These are phyloP conservation scores for Hyaloperonospora brassicae DNA, from an alignment of 352 stramenopile species.

Conservation along the genomic window DNA sequence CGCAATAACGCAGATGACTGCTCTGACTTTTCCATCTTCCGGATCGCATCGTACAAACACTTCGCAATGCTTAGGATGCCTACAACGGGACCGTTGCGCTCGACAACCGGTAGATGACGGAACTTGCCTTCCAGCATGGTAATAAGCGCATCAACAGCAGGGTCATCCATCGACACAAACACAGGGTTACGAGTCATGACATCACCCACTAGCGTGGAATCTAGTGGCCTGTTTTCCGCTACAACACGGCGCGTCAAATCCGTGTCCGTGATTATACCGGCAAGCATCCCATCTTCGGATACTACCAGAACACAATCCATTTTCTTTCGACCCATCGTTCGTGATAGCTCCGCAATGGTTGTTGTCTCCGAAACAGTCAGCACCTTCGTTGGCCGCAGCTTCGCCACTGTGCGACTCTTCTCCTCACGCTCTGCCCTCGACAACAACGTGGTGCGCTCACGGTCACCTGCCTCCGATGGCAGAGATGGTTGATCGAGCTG, in stretches of 20 bases:
- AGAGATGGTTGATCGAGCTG: slow-evolving; percentile 61
- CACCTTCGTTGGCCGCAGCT: slow-evolving; percentile 81
- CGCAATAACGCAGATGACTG: slow-evolving; percentile 72
- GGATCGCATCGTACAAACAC: slow-evolving; percentile 97
- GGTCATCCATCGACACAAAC: slow-evolving; percentile 87
- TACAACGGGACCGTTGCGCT: slow-evolving; percentile 83
- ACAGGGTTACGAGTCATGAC: slow-evolving; percentile 85
- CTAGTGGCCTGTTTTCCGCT: slow-evolving; percentile 77
- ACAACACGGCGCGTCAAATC: slow-evolving; percentile 83
- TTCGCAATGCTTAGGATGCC: slow-evolving; percentile 98
- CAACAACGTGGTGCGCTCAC: slow-evolving; percentile 70
- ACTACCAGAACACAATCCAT: slow-evolving; percentile 91
- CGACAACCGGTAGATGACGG: slow-evolving; percentile 94
- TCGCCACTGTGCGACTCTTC: slow-evolving; percentile 79
- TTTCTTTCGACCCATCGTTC: slow-evolving; percentile 85
- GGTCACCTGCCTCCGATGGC: slow-evolving; percentile 67
- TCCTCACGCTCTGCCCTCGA: slow-evolving; percentile 54
- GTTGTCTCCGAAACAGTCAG: slow-evolving; percentile 83
- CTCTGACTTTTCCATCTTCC: slow-evolving; percentile 91
- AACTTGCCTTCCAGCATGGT: slow-evolving; percentile 90
- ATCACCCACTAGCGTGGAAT: slow-evolving; percentile 75
- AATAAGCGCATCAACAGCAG: slow-evolving; percentile 87
- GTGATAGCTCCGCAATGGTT: slow-evolving; percentile 85
- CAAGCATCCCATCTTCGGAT: slow-evolving; percentile 78
- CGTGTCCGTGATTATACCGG: slow-evolving; percentile 94